These are phyloP conservation scores for Purpureocillium lavendulum DNA, from an alignment of 2,329 filamentous ascomycete genomes.

Conservation along the genomic window DNA sequence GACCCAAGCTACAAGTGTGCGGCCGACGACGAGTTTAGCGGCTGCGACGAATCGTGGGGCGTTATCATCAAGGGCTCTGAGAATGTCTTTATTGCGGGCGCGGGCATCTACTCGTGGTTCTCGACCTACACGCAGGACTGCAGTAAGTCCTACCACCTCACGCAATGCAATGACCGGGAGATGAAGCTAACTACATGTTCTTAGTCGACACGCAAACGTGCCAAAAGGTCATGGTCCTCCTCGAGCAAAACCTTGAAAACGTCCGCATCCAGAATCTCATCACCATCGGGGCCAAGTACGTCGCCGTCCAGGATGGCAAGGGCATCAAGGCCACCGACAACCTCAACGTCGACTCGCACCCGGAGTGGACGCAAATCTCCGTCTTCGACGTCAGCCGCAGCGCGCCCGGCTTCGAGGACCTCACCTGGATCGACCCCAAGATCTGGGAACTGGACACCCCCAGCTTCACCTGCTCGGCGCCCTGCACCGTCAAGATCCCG, in stretches of 20 bases:
- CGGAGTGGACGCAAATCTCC: slow-evolving; percentile 18
- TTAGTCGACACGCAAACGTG: slow-evolving; percentile 8
- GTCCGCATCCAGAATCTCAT: slow-evolving; percentile 17
- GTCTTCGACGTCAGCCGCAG: slow-evolving; percentile 15
- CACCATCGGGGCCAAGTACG: slow-evolving; percentile 21
- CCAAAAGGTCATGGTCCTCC: slow-evolving; percentile 13
- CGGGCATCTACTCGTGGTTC: slow-evolving; percentile 19
- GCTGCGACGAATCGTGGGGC: slow-evolving; percentile 15
- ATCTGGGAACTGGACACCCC: slow-evolving; percentile 22
- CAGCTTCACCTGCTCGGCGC: slow-evolving; percentile 16
- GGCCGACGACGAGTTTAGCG: slow-evolving; percentile 4
- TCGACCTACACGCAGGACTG: slow-evolving; percentile 12
- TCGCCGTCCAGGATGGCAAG: slow-evolving; percentile 15
- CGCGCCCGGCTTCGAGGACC: slow-evolving; percentile 6
- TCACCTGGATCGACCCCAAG: slow-evolving; percentile 10
- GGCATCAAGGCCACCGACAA: slow-evolving; percentile 17
- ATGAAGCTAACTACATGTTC: not conserved
- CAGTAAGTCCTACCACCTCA: slow-evolving; percentile 1
- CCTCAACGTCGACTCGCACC: slow-evolving; percentile 17
- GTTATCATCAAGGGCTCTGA: slow-evolving; percentile 8
- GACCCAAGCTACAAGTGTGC: slow-evolving; percentile 2
- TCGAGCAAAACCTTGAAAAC: slow-evolving; percentile 13
- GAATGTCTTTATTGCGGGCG: slow-evolving; percentile 13
- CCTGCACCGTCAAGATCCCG: slow-evolving; percentile 18
- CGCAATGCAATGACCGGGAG: too few relatives aligned